phyloP scores from a whole-genome alignment of 805 yeast species.

The Ogataea nitratoaversa region DNA sequence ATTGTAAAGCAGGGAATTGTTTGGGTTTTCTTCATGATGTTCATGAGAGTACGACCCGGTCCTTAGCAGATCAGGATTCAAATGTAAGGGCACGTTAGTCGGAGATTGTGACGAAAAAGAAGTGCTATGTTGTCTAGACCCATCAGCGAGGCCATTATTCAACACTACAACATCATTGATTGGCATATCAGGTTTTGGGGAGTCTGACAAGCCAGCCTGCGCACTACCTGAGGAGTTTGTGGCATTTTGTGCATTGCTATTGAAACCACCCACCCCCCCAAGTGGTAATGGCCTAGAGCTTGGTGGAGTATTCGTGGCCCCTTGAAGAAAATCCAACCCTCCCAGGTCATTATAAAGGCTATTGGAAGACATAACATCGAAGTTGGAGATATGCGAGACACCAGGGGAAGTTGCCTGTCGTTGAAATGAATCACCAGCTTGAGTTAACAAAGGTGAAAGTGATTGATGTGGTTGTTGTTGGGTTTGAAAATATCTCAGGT shows the following conservation, averaged over 20 bases:
- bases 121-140: background rate
- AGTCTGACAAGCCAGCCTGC: background rate
- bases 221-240: background rate
- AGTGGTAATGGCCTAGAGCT: conserved; percentile 1
- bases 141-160: background rate
- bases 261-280: background rate
- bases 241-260: background rate
- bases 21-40: conserved; percentile 9
- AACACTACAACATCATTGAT: no score
- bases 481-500: conserved; percentile 6
- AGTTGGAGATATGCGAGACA: conserved; percentile 12
- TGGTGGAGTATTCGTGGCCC: conserved; percentile 3
- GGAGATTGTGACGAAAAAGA: conserved; percentile 15
- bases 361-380: conserved; percentile 11
- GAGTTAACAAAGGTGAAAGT: conserved; percentile 1
- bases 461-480: background rate
- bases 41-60: conserved; percentile 2
- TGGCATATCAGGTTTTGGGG: no score
- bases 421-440: conserved; percentile 5
- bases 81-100: conserved; percentile 6
- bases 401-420: conserved; percentile 10
- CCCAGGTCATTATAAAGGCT: conserved; percentile 8
- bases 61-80: background rate
- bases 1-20: conserved; percentile 8
- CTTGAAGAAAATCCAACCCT: conserved; percentile 6